Base-by-base conservation (phyloP, 2,329 filamentous ascomycete species). In the Sclerotinia sclerotiorum region DNA sequence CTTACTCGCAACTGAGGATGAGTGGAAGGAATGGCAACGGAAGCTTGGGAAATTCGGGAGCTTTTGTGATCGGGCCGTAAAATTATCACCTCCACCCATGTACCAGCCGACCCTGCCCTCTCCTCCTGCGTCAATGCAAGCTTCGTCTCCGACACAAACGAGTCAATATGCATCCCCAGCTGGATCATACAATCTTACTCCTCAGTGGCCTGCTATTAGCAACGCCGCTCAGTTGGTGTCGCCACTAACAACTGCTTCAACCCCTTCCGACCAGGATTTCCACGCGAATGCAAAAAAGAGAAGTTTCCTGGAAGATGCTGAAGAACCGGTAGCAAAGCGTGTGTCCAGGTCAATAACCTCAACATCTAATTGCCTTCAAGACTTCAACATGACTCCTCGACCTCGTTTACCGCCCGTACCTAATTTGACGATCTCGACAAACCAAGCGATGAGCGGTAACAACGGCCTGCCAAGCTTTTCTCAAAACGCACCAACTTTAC, bases 1-100 rank as follows among this genome's bases (percentile, higher is more conserved):
- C 74, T 83, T 99, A 10, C 89, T 94, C 77, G 93, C 92, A 4
- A 96, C 94, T 4, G 89, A 93, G 77, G 85, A 88, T 65, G 87
- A 97, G 78, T 99, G 95, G 95, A 85, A 88, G 61, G 85, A 88
- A 66, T 98, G 95, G 95, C 89, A 97, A 75, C 82, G 84, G 70
- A 93, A 93, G 78, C 83, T 98, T 67, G 86, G 90, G 65, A 90
- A 89, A 73, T 97, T 97, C 77, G 89, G 89, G 72, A 88, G 89
- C 65, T 97, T 93, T 67, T 78, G 76, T 58, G 74, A 77, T 27
- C 68, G 68, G 39, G 73, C 77, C 32, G 70, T 72, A 42, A 74
- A 73, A 49, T 70, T 73, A 2, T 69, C 73, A 46, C 73, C 76
- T 24, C 72, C 75, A 32, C 76, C 80, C 67, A 74, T 75, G 70